Evolutionary conservation across 441 rosid genomes (phyloP).

Genomic region (Jatropha podagrica): DNA sequence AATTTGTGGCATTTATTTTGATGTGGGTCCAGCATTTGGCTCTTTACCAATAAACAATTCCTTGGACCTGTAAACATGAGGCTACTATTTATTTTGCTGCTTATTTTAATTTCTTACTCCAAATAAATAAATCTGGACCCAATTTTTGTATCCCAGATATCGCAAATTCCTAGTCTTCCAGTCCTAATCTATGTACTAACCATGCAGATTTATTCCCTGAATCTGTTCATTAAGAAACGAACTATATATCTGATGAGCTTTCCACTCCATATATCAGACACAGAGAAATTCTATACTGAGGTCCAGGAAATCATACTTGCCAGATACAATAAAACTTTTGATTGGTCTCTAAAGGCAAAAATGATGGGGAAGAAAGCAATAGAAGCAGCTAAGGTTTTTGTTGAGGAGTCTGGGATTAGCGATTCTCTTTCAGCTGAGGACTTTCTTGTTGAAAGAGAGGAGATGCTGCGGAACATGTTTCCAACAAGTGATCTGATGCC

Average conservation of each 20-base stretch:
- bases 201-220: neutral
- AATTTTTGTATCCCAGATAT: neutral
- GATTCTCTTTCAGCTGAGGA: slow-evolving; percentile 82
- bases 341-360: slow-evolving; percentile 90
- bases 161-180: neutral
- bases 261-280: slow-evolving; percentile 46
- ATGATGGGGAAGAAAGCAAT: slow-evolving; percentile 97
- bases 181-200: neutral
- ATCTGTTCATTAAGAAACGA: neutral
- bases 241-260: slow-evolving; percentile 17
- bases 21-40: neutral
- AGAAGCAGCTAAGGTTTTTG: slow-evolving; percentile 80
- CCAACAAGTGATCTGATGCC: slow-evolving; percentile 91
- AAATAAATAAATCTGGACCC: neutral
- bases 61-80: neutral
- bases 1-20: neutral
- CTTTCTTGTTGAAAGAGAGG: slow-evolving; percentile 77
- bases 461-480: slow-evolving; percentile 65
- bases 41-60: neutral
- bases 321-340: slow-evolving; percentile 81
- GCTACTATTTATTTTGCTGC: neutral
- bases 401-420: slow-evolving; percentile 76
- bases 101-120: neutral
- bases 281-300: slow-evolving; percentile 89
- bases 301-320: slow-evolving; percentile 83